Percentiles rank a stretch among this genome's conserved stretches.
Conservation (phyloP, 108 stramenopile genomes). For the Cyclotella baltica region DNA sequence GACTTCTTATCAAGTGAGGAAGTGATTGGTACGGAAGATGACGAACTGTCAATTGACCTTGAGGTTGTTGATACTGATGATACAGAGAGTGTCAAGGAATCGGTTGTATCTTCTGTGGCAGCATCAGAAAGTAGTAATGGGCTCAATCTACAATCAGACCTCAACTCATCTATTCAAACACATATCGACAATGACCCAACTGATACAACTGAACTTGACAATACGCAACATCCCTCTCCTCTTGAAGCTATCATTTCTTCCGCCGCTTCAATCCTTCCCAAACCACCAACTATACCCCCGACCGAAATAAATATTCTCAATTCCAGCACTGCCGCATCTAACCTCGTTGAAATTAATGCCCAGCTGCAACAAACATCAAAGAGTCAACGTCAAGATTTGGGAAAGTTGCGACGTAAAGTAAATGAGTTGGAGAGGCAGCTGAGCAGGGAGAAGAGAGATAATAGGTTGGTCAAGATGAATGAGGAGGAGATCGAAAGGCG, state of each 20-base stretch:
- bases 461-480: not conserved
- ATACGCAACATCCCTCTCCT: not conserved
- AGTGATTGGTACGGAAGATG: too few species aligned
- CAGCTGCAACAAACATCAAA: slow-evolving; percentile 15
- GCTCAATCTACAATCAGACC: too few species aligned
- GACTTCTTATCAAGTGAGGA: too few species aligned
- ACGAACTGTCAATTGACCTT: too few species aligned
- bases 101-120: too few species aligned
- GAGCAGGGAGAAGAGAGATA: slow-evolving; percentile 18
- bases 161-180: not conserved
- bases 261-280: slow-evolving; percentile 1
- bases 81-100: too few species aligned
- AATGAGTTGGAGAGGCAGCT: slow-evolving; percentile 31
- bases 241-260: not conserved
- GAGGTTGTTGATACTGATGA: too few species aligned
- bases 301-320: not conserved
- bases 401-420: slow-evolving; percentile 21
- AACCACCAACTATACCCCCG: slow-evolving; percentile 5
- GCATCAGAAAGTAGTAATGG: too few species aligned
- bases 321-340: slow-evolving; percentile 8
- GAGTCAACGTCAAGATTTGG: slow-evolving; percentile 33
- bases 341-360: slow-evolving; percentile 27
- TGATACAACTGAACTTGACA: not conserved
- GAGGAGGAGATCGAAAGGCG: slow-evolving; percentile 22
- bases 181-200: too few species aligned